Conservation (phyloP, 2,329 filamentous ascomycete genomes). For the Paramyrothecium roridum region DNA sequence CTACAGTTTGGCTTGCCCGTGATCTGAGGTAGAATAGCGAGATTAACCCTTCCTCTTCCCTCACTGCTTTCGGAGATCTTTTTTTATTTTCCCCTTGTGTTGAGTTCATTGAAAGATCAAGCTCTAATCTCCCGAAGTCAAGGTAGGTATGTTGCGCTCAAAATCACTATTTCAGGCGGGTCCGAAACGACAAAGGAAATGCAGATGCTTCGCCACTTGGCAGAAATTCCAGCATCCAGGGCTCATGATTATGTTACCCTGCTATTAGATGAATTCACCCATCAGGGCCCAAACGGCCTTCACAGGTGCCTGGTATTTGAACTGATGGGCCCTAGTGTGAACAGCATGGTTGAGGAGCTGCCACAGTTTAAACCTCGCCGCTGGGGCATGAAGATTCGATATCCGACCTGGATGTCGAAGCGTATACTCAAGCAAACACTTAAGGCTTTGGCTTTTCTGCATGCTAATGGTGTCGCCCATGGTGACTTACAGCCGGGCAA, state of each 20-base stretch:
- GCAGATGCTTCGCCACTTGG: conserved; percentile 13
- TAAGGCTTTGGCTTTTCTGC: conserved; percentile 31
- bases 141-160: conserved; percentile 22
- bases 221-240: conserved; percentile 12
- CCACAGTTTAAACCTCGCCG: conserved; percentile 24
- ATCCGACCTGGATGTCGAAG: conserved; percentile 36
- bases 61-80: too few relatives aligned
- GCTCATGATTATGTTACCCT: conserved; percentile 24
- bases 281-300: conserved; percentile 24
- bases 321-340: conserved; percentile 31
- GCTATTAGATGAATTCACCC: conserved; percentile 22
- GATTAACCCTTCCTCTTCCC: too few relatives aligned
- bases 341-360: conserved; percentile 29
- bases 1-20: conserved; percentile 43
- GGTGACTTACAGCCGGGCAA: conserved; percentile 36
- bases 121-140: conserved; percentile 9
- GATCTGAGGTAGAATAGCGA: conserved; percentile 25
- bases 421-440: conserved; percentile 35
- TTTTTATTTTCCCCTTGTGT: too few relatives aligned
- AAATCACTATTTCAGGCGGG: conserved; percentile 13
- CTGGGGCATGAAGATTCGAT: conserved; percentile 25
- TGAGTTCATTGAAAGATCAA: too few relatives aligned
- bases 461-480: conserved; percentile 34
- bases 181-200: conserved; percentile 12
- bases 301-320: conserved; percentile 27